Percentiles rank a stretch among this genome's conserved stretches.
Evolutionary conservation across 164 flowering plant genomes (phyloP).

Genomic region (Vitis rotundifolia): DNA sequence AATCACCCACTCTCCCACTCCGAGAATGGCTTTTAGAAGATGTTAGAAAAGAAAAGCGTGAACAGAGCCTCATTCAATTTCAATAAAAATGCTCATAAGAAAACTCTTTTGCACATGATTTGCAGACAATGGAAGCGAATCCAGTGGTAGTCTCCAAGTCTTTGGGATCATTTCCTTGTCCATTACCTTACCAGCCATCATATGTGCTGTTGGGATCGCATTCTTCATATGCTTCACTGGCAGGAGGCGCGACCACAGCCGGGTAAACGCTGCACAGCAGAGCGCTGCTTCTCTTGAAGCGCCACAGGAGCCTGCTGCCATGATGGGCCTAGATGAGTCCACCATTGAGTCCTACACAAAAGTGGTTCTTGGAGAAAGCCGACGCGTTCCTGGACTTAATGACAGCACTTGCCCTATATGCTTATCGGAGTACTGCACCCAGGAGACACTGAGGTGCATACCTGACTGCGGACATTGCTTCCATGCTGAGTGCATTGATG

Average conservation of each 20-base stretch:
- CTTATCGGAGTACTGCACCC: constrained; percentile 35
- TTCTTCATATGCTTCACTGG: constrained; percentile 18
- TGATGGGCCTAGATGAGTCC: constrained; percentile 52
- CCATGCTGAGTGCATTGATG: constrained; percentile 51
- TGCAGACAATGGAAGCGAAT: constrained; percentile 19
- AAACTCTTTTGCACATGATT: not conserved
- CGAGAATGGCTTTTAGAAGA: no score
- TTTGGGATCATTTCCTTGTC: constrained; percentile 39
- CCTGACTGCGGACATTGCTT: constrained; percentile 52
- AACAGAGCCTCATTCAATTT: not conserved
- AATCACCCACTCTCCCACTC: no score
- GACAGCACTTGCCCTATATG: constrained; percentile 46
- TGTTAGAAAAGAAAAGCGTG: no score
- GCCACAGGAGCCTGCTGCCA: not conserved
- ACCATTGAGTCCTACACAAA: constrained; percentile 66
- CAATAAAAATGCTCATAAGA: not conserved
- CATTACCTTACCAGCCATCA: constrained; percentile 33
- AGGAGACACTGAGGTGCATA: constrained; percentile 41
- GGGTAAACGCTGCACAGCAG: not conserved
- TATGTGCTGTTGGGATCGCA: constrained; percentile 19
- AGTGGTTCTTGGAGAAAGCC: constrained; percentile 55
- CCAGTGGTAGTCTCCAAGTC: constrained; percentile 13
- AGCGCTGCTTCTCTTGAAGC: not conserved
- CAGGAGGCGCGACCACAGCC: not conserved
- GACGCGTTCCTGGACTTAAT: constrained; percentile 42